Conservation (phyloP, 2,329 filamentous ascomycete genomes). For the Pestalotiopsis sp. region DNA sequence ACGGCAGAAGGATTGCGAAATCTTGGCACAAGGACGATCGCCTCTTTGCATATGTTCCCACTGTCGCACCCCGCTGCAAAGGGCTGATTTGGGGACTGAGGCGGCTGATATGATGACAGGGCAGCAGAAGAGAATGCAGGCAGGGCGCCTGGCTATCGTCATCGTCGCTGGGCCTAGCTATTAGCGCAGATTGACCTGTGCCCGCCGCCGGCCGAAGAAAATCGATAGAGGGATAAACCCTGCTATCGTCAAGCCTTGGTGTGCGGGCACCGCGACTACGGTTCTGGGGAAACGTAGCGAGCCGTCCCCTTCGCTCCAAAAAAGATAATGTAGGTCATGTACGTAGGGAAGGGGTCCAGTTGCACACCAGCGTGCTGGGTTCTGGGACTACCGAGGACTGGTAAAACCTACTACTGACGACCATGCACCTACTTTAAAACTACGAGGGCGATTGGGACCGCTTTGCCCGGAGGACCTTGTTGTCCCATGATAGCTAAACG, state of each 20-base stretch:
- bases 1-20: too few relatives aligned
- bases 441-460: too few relatives aligned
- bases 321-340: background rate
- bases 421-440: too few relatives aligned
- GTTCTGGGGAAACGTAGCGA: conserved; percentile 1
- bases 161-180: background rate
- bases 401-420: background rate
- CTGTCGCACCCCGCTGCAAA: background rate
- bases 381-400: background rate
- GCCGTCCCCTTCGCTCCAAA: conserved; percentile 4
- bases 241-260: background rate
- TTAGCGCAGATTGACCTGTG: background rate
- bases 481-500: background rate
- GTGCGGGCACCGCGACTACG: background rate
- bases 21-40: too few relatives aligned
- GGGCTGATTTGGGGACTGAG: background rate
- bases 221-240: conserved; percentile 8
- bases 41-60: too few relatives aligned
- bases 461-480: too few relatives aligned
- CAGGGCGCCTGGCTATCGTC: background rate
- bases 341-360: background rate
- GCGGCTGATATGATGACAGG: background rate
- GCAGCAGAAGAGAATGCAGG: background rate
- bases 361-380: background rate
- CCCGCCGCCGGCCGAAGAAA: background rate